Evolutionary conservation across 202 grass and related monocot genomes (phyloP), one percentile per base, ranked within the genome.

Genomic region (Zoysia matrella): DNA sequence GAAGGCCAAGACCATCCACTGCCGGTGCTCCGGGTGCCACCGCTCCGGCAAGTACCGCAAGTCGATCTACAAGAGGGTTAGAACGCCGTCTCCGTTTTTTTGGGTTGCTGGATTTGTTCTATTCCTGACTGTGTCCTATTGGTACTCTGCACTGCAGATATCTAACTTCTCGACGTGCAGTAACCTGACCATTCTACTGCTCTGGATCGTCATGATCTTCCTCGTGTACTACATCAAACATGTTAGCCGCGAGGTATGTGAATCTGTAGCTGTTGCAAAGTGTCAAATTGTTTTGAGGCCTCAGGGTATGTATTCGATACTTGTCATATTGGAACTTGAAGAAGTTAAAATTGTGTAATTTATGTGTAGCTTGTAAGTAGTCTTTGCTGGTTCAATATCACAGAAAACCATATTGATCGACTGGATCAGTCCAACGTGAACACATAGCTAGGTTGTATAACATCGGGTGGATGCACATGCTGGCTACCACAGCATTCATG

Each of bases 151-250:
- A 30, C 47, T 75, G 80, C 90, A 99, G 96, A 95, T 99, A 80
- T 99, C 96, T 67, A 99, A 99, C 78, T 99, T 99, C 83, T 99
- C 93, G 11, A 99, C 96, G 2, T 95, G 83, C 85, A 90, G 85
- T 46, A 99, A 99, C 79, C 72, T 99, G 13, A 99, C 96, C 3
- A 80, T 94, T 83, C 2, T 99, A 75, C 80, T 99, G n/a, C 89
- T 99, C 48, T 99, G 96, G 96, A 75, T 93, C 8, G 74, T 99
- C 42, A 95, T 99, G 89, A 84, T 91, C 60, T 88, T 96, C 82
- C 80, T 99, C 18, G 86, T 99, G 52, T 99, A 99, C 85, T 99
- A 99, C 80, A 96, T 99, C 65, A 99, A 99, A 50, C 93, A 89
- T 79, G 76, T 83, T 63, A 99, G 85, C 93, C 91, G 89, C 3